These are phyloP conservation scores for Lactarius deliciosus DNA, from an alignment of 768 basidiomycete genomes.

Conservation along the genomic window DNA sequence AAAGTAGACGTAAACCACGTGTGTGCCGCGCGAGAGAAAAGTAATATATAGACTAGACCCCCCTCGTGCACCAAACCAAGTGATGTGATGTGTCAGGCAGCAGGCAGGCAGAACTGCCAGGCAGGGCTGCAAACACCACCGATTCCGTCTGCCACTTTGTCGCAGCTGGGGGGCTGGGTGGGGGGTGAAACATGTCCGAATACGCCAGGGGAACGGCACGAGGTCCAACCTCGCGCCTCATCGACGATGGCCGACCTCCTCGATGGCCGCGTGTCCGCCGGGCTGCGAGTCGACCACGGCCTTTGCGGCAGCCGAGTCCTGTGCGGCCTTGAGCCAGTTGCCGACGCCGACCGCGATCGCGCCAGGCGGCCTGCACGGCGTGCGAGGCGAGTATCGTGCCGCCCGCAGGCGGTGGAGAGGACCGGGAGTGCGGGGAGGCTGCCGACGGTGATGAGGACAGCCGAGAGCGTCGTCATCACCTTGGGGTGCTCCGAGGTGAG, in stretches of 20 bases:
- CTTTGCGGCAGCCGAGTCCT: conserved; percentile 35
- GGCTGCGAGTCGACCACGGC: conserved; percentile 3
- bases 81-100: background rate
- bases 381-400: conserved; percentile 71
- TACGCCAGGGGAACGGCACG: background rate
- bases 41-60: background rate
- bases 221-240: background rate
- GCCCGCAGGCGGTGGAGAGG: conserved; percentile 64
- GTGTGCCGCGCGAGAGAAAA: background rate
- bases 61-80: background rate
- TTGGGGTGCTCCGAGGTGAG: conserved; percentile 75
- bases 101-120: background rate
- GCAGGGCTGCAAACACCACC: background rate
- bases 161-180: background rate
- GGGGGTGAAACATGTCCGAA: background rate
- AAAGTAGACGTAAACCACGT: background rate
- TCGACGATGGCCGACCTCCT: conserved; percentile 8
- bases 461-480: conserved; percentile 69
- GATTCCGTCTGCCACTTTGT: background rate
- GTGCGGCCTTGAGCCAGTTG: conserved; percentile 50
- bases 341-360: conserved; percentile 78
- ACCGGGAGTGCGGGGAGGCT: conserved; percentile 71
- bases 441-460: conserved; percentile 77
- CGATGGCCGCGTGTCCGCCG: conserved; percentile 17
- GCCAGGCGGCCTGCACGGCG: conserved; percentile 74